Base-by-base conservation (phyloP, 345 rosid species). In the Crucihimalaya himalaica region DNA sequence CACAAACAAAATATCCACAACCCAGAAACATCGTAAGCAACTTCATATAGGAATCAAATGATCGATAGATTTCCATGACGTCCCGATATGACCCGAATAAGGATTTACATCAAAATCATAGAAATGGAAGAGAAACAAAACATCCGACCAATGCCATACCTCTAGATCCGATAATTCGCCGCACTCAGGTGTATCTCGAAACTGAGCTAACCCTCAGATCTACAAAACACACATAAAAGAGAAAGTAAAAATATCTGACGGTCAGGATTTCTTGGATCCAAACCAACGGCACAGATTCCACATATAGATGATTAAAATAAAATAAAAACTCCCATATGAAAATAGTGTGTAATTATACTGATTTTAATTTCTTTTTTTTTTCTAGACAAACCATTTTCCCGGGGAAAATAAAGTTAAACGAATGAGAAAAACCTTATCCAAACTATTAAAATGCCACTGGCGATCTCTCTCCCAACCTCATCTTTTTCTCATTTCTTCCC, bases 391-490 rank as follows among this genome's bases (percentile, higher is more conserved):
- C 40, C 27, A 47, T 52, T 66, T 68, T 55, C 29, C 63, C 53
- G 21, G 54, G 37, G 43, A 18, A 31, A 69, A 68, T 55, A 43
- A 56, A 19, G 6, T n/a, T 40, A 1, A 43, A 57, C 58, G 32
- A 73, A 56, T 65, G 15, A 47, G 40, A 45, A 74, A 40, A 68
- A 60, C 48, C 31, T 75, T 68, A 75, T 68, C 79, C 79, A 68
- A 52, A 68, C 31, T 40, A 48, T 45, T 20, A 20, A 68, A 61
- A 75, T 75, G 79, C 69, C 50, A 53, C 3, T 25, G 48, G 63
- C 69, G 21, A 62, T 52, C 74, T 21, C 74, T 68, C 79, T 75
- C 74, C 74, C 79, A 61, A 60, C 43, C 79, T 53, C 79, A 68
- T 75, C 79, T 8, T 42, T 53, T 53, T 70, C 58, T 31, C 64